A percentile compares a stretch with the other conserved stretches of the same genome.
These are phyloP conservation scores for Colletotrichum cuscutae DNA, from an alignment of 2,329 filamentous ascomycete species.

Conservation along the genomic window DNA sequence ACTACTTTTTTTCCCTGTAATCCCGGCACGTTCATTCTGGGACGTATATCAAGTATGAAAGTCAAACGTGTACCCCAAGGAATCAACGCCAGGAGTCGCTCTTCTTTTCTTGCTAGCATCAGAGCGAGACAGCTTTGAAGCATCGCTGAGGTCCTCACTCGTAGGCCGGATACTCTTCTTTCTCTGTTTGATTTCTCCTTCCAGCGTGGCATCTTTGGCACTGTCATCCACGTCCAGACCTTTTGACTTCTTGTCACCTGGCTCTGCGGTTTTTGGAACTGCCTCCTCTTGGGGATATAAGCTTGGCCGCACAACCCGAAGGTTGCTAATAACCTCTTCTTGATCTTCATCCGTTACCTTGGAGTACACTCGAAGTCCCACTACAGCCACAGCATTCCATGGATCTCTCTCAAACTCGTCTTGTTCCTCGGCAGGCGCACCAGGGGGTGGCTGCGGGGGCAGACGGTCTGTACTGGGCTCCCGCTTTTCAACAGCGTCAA, in stretches of 20 bases:
- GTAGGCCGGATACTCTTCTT: slow-evolving; percentile 46
- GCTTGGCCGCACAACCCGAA: slow-evolving; percentile 53
- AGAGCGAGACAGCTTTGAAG: neutral
- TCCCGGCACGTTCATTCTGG: neutral
- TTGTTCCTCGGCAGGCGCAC: slow-evolving; percentile 51
- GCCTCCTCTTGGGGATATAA: slow-evolving; percentile 42
- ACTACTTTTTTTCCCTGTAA: neutral
- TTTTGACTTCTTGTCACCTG: slow-evolving; percentile 41
- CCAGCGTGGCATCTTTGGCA: slow-evolving; percentile 55
- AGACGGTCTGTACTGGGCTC: slow-evolving; percentile 32
- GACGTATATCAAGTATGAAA: neutral
- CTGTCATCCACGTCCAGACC: slow-evolving; percentile 58
- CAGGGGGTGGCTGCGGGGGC: slow-evolving; percentile 24
- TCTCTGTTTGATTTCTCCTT: slow-evolving; percentile 45
- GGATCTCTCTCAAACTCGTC: slow-evolving; percentile 65
- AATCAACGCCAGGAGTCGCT: neutral
- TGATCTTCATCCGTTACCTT: slow-evolving; percentile 50
- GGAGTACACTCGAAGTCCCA: slow-evolving; percentile 65
- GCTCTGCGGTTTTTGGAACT: slow-evolving; percentile 27
- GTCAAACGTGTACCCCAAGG: neutral
- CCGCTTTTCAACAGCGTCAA: slow-evolving; percentile 30
- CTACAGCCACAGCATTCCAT: slow-evolving; percentile 65
- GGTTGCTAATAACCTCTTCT: slow-evolving; percentile 47
- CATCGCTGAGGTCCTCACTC: slow-evolving; percentile 19
- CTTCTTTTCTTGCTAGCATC: neutral